These are phyloP conservation scores for Talaromyces islandicus DNA, from an alignment of 2,329 filamentous ascomycete genomes.

Conservation along the genomic window DNA sequence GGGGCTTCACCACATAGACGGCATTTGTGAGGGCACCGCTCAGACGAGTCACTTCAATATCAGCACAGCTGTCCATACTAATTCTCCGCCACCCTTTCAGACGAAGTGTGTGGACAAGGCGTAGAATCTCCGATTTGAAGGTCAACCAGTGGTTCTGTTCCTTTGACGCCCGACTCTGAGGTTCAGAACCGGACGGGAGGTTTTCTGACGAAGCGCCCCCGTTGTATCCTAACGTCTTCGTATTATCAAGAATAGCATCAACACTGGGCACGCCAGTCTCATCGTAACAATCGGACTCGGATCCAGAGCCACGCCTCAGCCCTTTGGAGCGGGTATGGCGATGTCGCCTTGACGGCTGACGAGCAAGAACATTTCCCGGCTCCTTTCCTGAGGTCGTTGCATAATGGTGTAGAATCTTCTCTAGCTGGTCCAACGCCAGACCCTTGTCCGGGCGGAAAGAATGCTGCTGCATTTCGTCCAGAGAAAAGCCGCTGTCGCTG, in stretches of 20 bases:
- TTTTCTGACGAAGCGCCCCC: slow-evolving; percentile 42
- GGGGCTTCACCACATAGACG: slow-evolving; percentile 88
- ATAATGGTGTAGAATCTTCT: slow-evolving; percentile 57
- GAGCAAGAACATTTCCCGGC: slow-evolving; percentile 16
- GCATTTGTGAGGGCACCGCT: slow-evolving; percentile 95
- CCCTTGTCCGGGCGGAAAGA: slow-evolving; percentile 64
- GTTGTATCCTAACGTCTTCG: slow-evolving; percentile 74
- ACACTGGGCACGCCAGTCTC: slow-evolving; percentile 78
- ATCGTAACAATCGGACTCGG: slow-evolving; percentile 82
- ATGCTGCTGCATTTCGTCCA: slow-evolving; percentile 23
- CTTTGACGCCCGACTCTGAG: slow-evolving; percentile 51
- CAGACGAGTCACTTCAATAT: slow-evolving; percentile 43
- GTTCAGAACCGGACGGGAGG: slow-evolving; percentile 38
- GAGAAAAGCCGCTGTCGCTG: slow-evolving; percentile 21
- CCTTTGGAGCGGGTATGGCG: slow-evolving; percentile 30
- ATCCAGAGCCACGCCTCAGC: slow-evolving; percentile 51
- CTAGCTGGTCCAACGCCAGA: slow-evolving; percentile 71
- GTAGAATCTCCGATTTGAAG: slow-evolving; percentile 90
- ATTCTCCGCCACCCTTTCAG: slow-evolving; percentile 90
- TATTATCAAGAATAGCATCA: slow-evolving; percentile 81
- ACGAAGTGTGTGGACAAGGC: slow-evolving; percentile 78
- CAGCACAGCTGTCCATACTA: slow-evolving; percentile 42
- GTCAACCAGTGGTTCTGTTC: slow-evolving; percentile 71
- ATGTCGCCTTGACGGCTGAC: slow-evolving; percentile 17
- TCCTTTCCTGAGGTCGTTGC: slow-evolving; percentile 28